Base-by-base conservation (phyloP, 225 moss, liverwort and hornwort species). In the Polytrichum formosum region DNA sequence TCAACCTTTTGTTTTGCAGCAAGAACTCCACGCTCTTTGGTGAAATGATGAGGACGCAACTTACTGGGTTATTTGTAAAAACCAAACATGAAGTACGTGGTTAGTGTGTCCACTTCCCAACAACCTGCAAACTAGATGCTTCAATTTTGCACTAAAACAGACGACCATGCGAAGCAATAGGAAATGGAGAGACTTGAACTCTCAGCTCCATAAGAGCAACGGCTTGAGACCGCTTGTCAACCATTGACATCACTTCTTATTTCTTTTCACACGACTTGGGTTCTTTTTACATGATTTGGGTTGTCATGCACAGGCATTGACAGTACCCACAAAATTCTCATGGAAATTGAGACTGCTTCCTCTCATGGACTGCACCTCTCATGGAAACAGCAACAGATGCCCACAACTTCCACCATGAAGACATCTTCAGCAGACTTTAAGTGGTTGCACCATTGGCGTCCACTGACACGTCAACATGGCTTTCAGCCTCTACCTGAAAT, bases 111-210 rank as follows among this genome's bases (percentile, higher is more conserved):
- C 25, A 59, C 68, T 67, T 29, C 25, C 59, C 21, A 67, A 23
- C 54, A 59, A 53, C 64, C 30, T 70, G 70, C 37, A 56, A 60
- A 74, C 61, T 70, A 46, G 46, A 16, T 46, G 13, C 16, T 46
- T 46, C 46, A 46, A 0, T 46, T 46, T 46, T 13, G 4, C 4
- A 4, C 46, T 46, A 46, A 13, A 46, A 46, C 46, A 58, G 27
- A 13, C 8, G 4, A 37, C 60, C 27, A 16, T 77, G 74, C 78
- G 86, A 82, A 86, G 79, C 84, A 80, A 83, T 86, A 96, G 93
- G 93, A 96, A 96, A 90, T 96, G 96, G 96, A 96, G 96, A 96
- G 96, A 96, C 85, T 96, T 88, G 96, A 96, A 96, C 96, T 96
- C 96, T 96, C 96, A 96, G 87, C 96, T 91, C 96, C 93, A 81